Evolutionary conservation across 805 yeast genomes (phyloP).

Genomic region (Wickerhamomyces mucosus): DNA sequence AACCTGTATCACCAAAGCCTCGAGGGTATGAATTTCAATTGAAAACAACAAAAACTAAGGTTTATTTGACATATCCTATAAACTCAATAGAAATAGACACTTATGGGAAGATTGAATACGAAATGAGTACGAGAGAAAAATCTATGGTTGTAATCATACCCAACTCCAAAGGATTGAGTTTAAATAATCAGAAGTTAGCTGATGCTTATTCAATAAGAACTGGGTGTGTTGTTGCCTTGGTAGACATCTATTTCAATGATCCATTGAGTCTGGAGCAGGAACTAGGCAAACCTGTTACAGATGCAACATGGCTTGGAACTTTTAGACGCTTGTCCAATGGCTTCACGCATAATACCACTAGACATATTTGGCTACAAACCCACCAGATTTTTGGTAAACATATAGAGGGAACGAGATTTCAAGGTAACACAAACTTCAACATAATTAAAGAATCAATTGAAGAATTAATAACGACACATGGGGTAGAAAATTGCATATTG

Average conservation of each 20-base stretch:
- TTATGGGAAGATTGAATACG: constrained; percentile 18
- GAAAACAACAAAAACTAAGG: constrained; percentile 8
- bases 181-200: constrained; percentile 17
- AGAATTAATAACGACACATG: constrained; percentile 12
- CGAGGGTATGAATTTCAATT: constrained; percentile 16
- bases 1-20: constrained; percentile 9
- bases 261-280: constrained; percentile 9
- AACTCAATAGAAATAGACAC: constrained; percentile 12
- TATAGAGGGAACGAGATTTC: constrained; percentile 8
- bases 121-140: constrained; percentile 15
- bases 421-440: constrained; percentile 14
- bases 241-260: constrained; percentile 17
- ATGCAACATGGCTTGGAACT: background rate
- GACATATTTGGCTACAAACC: constrained; percentile 15
- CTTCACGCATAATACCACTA: constrained; percentile 9
- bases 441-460: constrained; percentile 8
- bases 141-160: constrained; percentile 19
- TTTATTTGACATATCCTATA: constrained; percentile 18
- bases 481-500: constrained; percentile 11
- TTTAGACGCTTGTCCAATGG: constrained; percentile 13
- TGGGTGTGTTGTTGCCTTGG: constrained; percentile 19
- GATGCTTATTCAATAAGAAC: constrained; percentile 20
- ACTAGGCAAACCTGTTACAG: background rate
- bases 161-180: constrained; percentile 16
- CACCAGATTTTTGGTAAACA: constrained; percentile 16